Base-by-base conservation (phyloP, 495 filamentous ascomycete genomes). In the Aspergillus steynii region DNA sequence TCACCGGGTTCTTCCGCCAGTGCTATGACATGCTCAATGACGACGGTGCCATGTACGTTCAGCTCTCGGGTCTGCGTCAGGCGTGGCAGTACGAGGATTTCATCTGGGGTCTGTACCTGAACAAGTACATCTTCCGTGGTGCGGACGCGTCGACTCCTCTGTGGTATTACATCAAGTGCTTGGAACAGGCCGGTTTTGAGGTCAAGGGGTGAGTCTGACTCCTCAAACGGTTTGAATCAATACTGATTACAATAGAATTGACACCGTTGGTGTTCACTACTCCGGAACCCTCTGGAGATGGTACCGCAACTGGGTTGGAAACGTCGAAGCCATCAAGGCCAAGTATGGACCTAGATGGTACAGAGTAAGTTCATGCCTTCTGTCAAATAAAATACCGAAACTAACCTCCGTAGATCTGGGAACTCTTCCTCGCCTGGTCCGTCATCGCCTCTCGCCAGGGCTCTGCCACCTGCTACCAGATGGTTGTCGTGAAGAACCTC, bases 81-180 rank as follows among this genome's bases (percentile, higher is more conserved):
- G 69, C 75, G 51, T 96, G 91, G 91, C 91, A 96, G 75, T 96
- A 91, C 64, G 91, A 96, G 80, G 91, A 93, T 74, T 80, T 93
- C 50, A 85, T 90, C 73, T 93, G 90, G 90, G 91, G 91, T 60
- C 74, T 94, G 57, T 96, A 91, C 78, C 90, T 96, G 90, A 96
- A 94, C 81, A 94, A 93, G 78, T 92, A 94, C 73, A 80, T 96
- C 68, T 96, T 96, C 83, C 91, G 89, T 47, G 91, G 91, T 70
- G 91, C 91, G 20, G 91, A 96, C 71, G 91, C 91, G 7, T 90
- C 87, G 20, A 91, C 89, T 50, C 91, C 91, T 59, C 83, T 96
- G 25, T 86, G 87, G 68, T 90, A 80, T 65, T 86, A 90, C 66
- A 72, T 93, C 61, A 79, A 86, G 67, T 78, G 80, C 59, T 79